phyloP scores from a whole-genome alignment of 1,139 yeast genomes.

The Blastobotrys persicus region DNA sequence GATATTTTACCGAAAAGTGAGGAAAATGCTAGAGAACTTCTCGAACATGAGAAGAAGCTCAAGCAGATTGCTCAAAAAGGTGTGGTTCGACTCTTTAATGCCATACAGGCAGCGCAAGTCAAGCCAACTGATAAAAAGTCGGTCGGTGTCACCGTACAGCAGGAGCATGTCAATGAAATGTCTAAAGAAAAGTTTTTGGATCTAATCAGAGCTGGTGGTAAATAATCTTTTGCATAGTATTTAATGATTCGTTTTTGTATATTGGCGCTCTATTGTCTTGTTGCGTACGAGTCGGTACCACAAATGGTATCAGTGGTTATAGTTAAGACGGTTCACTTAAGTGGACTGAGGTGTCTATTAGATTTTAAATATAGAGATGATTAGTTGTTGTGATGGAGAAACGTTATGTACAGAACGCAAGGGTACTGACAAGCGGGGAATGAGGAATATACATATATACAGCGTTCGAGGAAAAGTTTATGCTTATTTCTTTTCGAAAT shows the following conservation, averaged over 20 bases:
- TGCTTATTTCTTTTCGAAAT: constrained; percentile 47
- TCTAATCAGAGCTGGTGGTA: constrained; percentile 68
- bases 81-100: constrained; percentile 88
- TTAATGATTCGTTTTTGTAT: neutral
- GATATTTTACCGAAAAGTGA: constrained; percentile 63
- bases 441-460: neutral
- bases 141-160: constrained; percentile 42
- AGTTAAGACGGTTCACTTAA: no score
- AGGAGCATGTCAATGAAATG: constrained; percentile 67
- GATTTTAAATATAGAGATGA: neutral
- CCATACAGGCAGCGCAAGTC: constrained; percentile 79
- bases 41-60: constrained; percentile 69
- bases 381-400: neutral
- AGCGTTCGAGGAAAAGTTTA: neutral
- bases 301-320: no score
- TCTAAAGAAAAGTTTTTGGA: constrained; percentile 89
- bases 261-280: no score
- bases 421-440: no score
- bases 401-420: neutral
- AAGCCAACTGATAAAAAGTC: constrained; percentile 31
- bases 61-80: constrained; percentile 91
- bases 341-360: no score
- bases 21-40: constrained; percentile 44
- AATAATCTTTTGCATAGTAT: constrained; percentile 9
- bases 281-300: no score